Conservation (phyloP, 2,329 filamentous ascomycete genomes). For the Mycocentrospora acerina region DNA sequence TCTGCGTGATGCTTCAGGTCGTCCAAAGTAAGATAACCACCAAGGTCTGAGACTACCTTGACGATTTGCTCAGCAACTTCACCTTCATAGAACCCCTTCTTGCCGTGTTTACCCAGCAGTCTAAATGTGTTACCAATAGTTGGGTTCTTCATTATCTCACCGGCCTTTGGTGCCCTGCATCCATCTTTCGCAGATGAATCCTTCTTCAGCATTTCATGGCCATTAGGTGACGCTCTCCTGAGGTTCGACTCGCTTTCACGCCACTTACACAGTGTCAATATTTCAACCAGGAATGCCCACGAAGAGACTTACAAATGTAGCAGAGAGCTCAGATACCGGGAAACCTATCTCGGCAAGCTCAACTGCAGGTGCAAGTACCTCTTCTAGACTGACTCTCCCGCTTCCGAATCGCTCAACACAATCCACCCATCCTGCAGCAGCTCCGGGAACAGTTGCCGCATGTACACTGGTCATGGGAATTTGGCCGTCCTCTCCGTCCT, state of each 20-base stretch:
- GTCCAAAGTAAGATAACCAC: constrained; percentile 75
- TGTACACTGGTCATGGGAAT: constrained; percentile 79
- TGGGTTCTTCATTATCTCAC: constrained; percentile 88
- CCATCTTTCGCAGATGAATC: constrained; percentile 69
- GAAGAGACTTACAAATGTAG: constrained; percentile 61
- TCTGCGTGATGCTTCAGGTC: constrained; percentile 79
- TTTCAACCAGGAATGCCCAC: not conserved
- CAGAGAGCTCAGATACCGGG: constrained; percentile 79
- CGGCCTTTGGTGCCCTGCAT: constrained; percentile 71
- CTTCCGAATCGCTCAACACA: constrained; percentile 86
- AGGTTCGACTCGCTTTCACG: constrained; percentile 62
- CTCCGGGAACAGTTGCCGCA: constrained; percentile 84
- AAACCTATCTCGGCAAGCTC: constrained; percentile 85
- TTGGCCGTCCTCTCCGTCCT: constrained; percentile 54
- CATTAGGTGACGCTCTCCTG: constrained; percentile 78
- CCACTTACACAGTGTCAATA: constrained; percentile 62
- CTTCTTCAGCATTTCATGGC: constrained; percentile 80
- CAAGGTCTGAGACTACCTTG: constrained; percentile 72
- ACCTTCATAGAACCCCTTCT: constrained; percentile 88
- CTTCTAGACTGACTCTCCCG: constrained; percentile 72
- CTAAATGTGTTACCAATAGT: constrained; percentile 80
- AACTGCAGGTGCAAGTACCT: constrained; percentile 81
- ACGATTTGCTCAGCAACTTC: constrained; percentile 79
- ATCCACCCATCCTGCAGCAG: constrained; percentile 91
- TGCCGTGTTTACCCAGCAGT: constrained; percentile 74